Evolutionary conservation across 805 yeast species (phyloP).

Genomic region (Maudiozyma serrabonitensis): DNA sequence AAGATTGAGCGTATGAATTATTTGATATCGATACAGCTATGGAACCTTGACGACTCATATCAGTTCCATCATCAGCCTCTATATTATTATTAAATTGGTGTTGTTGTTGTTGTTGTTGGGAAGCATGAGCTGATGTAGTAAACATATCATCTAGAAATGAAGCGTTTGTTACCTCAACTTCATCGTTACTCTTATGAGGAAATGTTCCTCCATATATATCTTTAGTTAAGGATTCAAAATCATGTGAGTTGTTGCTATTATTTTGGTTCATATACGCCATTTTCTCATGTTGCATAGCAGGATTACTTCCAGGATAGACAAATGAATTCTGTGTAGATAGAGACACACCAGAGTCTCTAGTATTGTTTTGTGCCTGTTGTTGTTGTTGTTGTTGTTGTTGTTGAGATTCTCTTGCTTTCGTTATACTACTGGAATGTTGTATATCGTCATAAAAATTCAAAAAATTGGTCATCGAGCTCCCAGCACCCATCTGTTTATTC

Average conservation of each 20-base stretch:
- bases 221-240: too few species aligned
- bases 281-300: conserved; percentile 21
- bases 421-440: not conserved
- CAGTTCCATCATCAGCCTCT: too few species aligned
- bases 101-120: not conserved
- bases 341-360: not conserved
- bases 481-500: not conserved
- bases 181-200: not conserved
- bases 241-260: not conserved
- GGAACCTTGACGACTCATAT: not conserved
- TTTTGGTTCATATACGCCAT: conserved; percentile 8
- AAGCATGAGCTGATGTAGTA: conserved; percentile 3
- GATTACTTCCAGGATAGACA: conserved; percentile 6
- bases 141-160: conserved; percentile 21
- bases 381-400: not conserved
- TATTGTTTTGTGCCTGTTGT: too few species aligned
- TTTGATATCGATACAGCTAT: not conserved
- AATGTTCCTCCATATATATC: too few species aligned
- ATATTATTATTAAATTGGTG: too few species aligned
- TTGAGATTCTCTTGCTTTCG: not conserved
- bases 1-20: conserved; percentile 1
- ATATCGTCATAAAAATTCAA: conserved; percentile 1
- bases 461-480: not conserved
- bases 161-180: conserved; percentile 1
- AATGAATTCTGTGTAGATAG: not conserved